phyloP scores from a whole-genome alignment of 2,329 filamentous ascomycete genomes.

The Cercospora beticola region DNA sequence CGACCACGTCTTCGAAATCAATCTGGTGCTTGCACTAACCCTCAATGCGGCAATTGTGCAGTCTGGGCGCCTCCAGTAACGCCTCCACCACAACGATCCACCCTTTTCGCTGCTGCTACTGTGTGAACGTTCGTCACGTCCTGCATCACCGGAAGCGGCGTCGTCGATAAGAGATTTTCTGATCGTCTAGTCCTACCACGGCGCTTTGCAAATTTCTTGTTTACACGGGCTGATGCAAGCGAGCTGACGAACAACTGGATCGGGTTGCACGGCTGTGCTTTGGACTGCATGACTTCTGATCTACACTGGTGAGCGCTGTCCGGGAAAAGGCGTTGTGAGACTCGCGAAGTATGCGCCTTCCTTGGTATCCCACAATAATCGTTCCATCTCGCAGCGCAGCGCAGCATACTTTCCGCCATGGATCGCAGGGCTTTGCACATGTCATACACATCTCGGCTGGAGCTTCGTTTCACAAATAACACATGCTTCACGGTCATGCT shows the following conservation, averaged over 20 bases:
- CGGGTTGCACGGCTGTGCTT: conserved; percentile 6
- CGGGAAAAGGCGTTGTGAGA: conserved; percentile 8
- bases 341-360: conserved; percentile 2
- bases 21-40: conserved; percentile 7
- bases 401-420: conserved; percentile 4
- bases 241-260: conserved; percentile 4
- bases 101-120: background rate
- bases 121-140: conserved; percentile 1
- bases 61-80: conserved; percentile 7
- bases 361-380: conserved; percentile 1
- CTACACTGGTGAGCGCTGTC: conserved; percentile 7
- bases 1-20: conserved; percentile 10
- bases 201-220: conserved; percentile 7
- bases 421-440: conserved; percentile 1
- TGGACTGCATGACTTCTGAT: conserved; percentile 10
- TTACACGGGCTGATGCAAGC: conserved; percentile 5
- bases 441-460: conserved; percentile 9
- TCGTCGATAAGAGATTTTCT: background rate
- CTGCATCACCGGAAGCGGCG: conserved; percentile 5
- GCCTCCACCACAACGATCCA: conserved; percentile 9
- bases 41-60: conserved; percentile 10
- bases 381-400: background rate
- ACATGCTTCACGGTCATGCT: conserved; percentile 8
- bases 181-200: conserved; percentile 7
- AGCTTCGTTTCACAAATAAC: conserved; percentile 7